phyloP scores from a whole-genome alignment of 1,284 basidiomycete genomes.

The Golubevia pallescens region DNA sequence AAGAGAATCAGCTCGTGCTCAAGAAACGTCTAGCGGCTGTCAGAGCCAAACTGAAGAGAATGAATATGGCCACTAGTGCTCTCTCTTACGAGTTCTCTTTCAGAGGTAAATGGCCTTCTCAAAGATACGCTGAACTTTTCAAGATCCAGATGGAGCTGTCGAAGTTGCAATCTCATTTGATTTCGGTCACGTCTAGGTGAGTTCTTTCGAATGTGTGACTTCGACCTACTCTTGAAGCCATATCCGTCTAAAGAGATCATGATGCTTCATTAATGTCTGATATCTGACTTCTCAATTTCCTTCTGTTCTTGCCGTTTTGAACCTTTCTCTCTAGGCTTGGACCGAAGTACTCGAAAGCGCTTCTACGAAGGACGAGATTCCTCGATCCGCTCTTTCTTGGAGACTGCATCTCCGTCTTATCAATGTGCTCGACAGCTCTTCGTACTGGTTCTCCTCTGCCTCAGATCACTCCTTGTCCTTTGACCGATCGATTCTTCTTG shows the following conservation, averaged over 20 bases:
- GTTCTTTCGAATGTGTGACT: no score
- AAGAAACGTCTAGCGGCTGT: slow-evolving; percentile 44
- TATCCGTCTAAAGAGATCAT: no score
- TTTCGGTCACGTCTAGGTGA: slow-evolving; percentile 18
- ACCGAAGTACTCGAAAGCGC: slow-evolving; percentile 67
- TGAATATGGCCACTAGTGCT: slow-evolving; percentile 60
- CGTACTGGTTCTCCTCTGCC: slow-evolving; percentile 79
- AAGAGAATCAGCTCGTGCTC: neutral
- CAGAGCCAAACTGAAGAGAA: slow-evolving; percentile 63
- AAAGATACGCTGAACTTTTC: slow-evolving; percentile 43
- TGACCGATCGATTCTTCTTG: slow-evolving; percentile 77
- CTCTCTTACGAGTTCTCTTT: slow-evolving; percentile 63
- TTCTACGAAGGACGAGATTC: slow-evolving; percentile 77
- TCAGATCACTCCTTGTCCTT: slow-evolving; percentile 82
- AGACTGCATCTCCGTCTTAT: slow-evolving; percentile 68
- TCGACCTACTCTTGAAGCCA: no score
- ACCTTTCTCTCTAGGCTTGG: slow-evolving; percentile 27
- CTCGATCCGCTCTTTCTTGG: slow-evolving; percentile 82
- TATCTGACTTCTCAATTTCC: no score
- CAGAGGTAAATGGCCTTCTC: slow-evolving; percentile 51
- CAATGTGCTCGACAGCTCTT: slow-evolving; percentile 69
- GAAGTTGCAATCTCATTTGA: slow-evolving; percentile 70
- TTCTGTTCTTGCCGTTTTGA: no score
- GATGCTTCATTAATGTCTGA: no score
- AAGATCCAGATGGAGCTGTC: slow-evolving; percentile 40